A percentile compares a stretch with the other conserved stretches of the same genome.
phyloP scores from a whole-genome alignment of 2,329 filamentous ascomycete species.

The Stachybotrys echinatus region DNA sequence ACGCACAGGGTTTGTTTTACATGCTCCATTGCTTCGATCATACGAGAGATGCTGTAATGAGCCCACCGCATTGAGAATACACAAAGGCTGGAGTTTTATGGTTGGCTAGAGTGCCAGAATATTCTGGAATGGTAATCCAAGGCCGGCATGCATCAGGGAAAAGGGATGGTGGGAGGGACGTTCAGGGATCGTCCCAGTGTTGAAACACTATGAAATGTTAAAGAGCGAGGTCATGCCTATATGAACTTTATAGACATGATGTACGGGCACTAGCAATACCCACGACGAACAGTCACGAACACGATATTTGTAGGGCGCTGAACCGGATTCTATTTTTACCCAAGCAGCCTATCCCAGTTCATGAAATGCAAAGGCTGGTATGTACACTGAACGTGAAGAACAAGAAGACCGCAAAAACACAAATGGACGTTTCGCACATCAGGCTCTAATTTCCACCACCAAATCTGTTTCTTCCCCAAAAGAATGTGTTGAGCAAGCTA shows the following conservation, averaged over 20 bases:
- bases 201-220: no score
- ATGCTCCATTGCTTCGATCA: slow-evolving; percentile 2
- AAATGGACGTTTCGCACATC: not conserved
- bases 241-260: not conserved
- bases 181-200: no score
- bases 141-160: no score
- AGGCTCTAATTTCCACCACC: not conserved
- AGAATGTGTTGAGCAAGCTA: not conserved
- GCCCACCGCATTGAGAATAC: slow-evolving; percentile 12
- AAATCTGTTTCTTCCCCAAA: not conserved
- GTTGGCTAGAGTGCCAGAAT: no score
- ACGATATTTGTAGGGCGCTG: not conserved
- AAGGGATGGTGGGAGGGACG: no score
- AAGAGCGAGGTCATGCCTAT: slow-evolving; percentile 12
- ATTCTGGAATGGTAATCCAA: no score
- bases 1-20: not conserved
- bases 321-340: not conserved
- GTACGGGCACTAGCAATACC: no score
- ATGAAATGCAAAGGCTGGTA: not conserved
- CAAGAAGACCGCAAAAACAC: not conserved
- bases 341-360: not conserved
- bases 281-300: not conserved
- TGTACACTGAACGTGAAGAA: no score
- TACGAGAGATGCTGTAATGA: not conserved
- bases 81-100: no score